phyloP scores from a whole-genome alignment of 805 yeast species.

The Saturnispora besseyi region DNA sequence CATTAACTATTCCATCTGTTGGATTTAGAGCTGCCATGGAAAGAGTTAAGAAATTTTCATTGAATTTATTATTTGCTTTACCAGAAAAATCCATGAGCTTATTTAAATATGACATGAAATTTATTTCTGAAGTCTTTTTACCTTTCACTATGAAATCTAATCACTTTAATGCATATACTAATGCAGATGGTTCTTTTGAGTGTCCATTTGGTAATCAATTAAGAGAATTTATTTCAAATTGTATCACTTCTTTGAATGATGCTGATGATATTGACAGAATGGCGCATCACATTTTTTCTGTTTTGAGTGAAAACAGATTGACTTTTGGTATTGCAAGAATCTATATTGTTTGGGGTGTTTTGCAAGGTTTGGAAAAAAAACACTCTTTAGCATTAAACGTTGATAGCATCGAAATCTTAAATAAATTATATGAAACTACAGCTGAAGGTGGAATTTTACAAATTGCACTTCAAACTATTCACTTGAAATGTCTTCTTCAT shows the following conservation, averaged over 20 bases:
- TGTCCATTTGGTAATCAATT: conserved; percentile 56
- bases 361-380: conserved; percentile 36
- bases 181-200: conserved; percentile 22
- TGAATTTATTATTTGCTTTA: conserved; percentile 47
- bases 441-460: conserved; percentile 39
- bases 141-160: conserved; percentile 57
- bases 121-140: conserved; percentile 37
- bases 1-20: conserved; percentile 59
- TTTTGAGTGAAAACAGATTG: conserved; percentile 39
- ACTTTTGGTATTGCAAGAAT: conserved; percentile 66
- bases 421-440: conserved; percentile 27
- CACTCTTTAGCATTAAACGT: conserved; percentile 12
- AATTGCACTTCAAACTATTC: conserved; percentile 41
- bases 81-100: conserved; percentile 36
- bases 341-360: conserved; percentile 48
- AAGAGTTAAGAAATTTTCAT: conserved; percentile 56
- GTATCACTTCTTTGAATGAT: conserved; percentile 26
- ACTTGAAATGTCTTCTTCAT: conserved; percentile 37
- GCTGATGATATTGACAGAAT: conserved; percentile 11
- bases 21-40: conserved; percentile 75
- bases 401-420: conserved; percentile 26
- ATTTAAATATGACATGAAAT: conserved; percentile 35
- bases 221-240: conserved; percentile 34
- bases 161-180: conserved; percentile 40
- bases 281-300: conserved; percentile 31